Evolutionary conservation across 768 basidiomycete genomes (phyloP).

Genomic region (Inosperma sp.): DNA sequence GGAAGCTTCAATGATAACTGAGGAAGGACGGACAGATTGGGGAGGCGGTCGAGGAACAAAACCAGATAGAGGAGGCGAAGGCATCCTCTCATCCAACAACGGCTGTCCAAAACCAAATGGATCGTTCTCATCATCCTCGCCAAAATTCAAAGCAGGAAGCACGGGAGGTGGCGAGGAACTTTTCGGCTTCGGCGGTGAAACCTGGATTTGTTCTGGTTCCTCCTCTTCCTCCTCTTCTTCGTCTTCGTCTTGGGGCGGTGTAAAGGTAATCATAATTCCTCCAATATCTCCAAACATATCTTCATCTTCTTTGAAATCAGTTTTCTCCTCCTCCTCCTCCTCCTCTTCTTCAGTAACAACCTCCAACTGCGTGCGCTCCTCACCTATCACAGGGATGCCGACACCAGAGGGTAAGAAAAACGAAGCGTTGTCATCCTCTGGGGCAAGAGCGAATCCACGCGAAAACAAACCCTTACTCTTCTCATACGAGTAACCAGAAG

Average conservation of each 20-base stretch:
- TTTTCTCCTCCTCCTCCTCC: conserved; percentile 30
- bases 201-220: conserved; percentile 28
- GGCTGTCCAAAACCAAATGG: conserved; percentile 37
- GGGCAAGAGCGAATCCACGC: conserved; percentile 42
- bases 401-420: conserved; percentile 42
- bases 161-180: conserved; percentile 29
- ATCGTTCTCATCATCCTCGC: conserved; percentile 24
- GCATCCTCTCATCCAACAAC: conserved; percentile 17
- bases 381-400: conserved; percentile 40
- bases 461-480: conserved; percentile 59
- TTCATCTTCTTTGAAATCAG: conserved; percentile 37
- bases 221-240: conserved; percentile 25
- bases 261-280: conserved; percentile 73
- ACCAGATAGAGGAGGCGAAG: conserved; percentile 13
- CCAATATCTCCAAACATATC: conserved; percentile 60
- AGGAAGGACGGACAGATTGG: conserved; percentile 2
- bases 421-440: conserved; percentile 49
- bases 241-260: conserved; percentile 48
- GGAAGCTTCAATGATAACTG: background rate
- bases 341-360: conserved; percentile 31
- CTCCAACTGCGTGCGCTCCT: conserved; percentile 31
- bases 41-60: conserved; percentile 14
- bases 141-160: conserved; percentile 35
- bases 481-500: conserved; percentile 46
- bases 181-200: conserved; percentile 27